Conservation (phyloP, 208 protist genomes). For the Strigomonas oncopelti region DNA sequence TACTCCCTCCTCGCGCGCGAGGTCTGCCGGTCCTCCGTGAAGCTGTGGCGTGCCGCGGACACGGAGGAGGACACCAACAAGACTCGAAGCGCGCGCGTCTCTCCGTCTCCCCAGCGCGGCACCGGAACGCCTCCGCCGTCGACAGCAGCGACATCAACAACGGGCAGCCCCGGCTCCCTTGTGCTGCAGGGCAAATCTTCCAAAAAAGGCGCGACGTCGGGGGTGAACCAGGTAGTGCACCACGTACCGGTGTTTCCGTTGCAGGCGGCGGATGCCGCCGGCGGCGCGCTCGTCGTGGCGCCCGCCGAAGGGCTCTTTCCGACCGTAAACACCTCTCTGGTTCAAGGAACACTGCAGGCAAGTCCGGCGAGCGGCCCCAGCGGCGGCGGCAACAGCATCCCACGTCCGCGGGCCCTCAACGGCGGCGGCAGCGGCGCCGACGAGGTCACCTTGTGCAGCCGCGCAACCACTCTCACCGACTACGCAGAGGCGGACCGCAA, state of each 20-base stretch:
- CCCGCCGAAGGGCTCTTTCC: conserved; percentile 28
- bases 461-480: conserved; percentile 27
- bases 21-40: conserved; percentile 28
- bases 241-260: not conserved
- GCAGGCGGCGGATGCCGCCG: not conserved
- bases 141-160: not conserved
- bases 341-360: not conserved
- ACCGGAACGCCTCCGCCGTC: conserved; percentile 14
- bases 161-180: conserved; percentile 3
- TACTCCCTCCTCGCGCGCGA: conserved; percentile 77
- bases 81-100: not conserved
- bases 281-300: conserved; percentile 16
- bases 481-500: conserved; percentile 45
- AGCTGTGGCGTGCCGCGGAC: conserved; percentile 41
- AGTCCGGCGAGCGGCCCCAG: not conserved
- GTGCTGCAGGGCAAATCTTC: not conserved
- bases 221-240: conserved; percentile 10
- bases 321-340: not conserved
- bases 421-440: not conserved
- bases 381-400: not conserved
- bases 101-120: conserved; percentile 19
- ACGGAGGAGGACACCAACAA: not conserved
- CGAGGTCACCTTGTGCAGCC: conserved; percentile 19
- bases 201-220: not conserved
- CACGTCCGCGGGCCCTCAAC: not conserved